Conservation (phyloP, 106 monocot genomes). For the Posidonia australis region DNA sequence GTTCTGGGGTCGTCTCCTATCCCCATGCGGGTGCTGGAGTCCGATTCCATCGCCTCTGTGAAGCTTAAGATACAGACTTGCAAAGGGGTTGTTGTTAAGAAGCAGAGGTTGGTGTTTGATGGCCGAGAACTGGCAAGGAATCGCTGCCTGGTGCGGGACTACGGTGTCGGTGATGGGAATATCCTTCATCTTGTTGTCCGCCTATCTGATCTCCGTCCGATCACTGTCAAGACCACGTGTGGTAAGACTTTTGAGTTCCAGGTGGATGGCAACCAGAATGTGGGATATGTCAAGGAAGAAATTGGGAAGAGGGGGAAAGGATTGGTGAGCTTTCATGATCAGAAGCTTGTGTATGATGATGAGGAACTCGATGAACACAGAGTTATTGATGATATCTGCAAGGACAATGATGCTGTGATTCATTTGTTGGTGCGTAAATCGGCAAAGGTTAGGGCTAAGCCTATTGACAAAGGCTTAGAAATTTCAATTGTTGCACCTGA, state of each 20-base stretch:
- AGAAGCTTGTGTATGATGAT: conserved; percentile 46
- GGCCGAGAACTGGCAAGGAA: conserved; percentile 66
- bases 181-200: conserved; percentile 57
- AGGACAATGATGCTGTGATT: conserved; percentile 35
- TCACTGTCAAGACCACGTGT: conserved; percentile 47
- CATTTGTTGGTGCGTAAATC: conserved; percentile 38
- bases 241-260: conserved; percentile 54
- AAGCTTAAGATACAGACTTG: conserved; percentile 62
- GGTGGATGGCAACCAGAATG: conserved; percentile 35
- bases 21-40: conserved; percentile 45
- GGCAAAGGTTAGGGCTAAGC: conserved; percentile 28
- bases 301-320: conserved; percentile 37
- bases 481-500: conserved; percentile 23
- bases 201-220: conserved; percentile 38
- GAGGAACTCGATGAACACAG: conserved; percentile 55
- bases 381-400: conserved; percentile 47
- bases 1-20: conserved; percentile 29
- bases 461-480: conserved; percentile 27
- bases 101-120: conserved; percentile 71
- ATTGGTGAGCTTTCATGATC: conserved; percentile 24
- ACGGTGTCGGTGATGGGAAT: conserved; percentile 60
- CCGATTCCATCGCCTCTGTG: conserved; percentile 64
- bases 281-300: conserved; percentile 53
- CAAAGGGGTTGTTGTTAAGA: conserved; percentile 63
- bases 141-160: conserved; percentile 42